phyloP scores from a whole-genome alignment of 805 yeast species.

The Zygosaccharomyces pseudorouxii region DNA sequence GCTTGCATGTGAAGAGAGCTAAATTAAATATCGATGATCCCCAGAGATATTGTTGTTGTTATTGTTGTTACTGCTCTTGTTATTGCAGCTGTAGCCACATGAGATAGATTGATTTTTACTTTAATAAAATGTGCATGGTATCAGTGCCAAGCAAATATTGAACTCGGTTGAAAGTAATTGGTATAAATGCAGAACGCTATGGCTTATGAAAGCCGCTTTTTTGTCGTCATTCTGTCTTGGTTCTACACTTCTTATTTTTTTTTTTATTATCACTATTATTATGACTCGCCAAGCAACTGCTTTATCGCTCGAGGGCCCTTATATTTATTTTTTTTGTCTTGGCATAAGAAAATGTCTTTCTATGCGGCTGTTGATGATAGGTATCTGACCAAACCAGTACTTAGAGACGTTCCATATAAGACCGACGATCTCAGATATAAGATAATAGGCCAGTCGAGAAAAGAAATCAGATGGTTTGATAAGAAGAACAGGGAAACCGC shows the following conservation, averaged over 20 bases:
- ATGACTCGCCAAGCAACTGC: background rate
- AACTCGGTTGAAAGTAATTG: no score
- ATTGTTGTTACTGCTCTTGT: background rate
- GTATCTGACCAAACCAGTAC: constrained; percentile 8
- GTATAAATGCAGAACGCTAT: background rate
- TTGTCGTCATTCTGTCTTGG: background rate
- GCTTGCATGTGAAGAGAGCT: background rate
- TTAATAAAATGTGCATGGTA: no score
- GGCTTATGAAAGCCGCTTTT: background rate
- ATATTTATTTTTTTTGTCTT: background rate
- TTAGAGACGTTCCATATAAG: constrained; percentile 50
- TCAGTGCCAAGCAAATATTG: no score
- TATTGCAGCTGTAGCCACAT: background rate
- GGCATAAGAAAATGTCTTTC: background rate
- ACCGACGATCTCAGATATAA: constrained; percentile 37
- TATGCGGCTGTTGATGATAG: background rate
- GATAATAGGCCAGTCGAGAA: constrained; percentile 40
- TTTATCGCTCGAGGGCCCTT: background rate
- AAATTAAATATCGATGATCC: background rate
- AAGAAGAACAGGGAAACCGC: constrained; percentile 11
- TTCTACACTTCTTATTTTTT: background rate
- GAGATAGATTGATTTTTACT: background rate
- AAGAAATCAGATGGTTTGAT: constrained; percentile 42
- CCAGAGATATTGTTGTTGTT: background rate
- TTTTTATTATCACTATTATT: background rate